Conservation (phyloP, 176 grass and related monocot genomes). For the Pontederia paniculata region DNA sequence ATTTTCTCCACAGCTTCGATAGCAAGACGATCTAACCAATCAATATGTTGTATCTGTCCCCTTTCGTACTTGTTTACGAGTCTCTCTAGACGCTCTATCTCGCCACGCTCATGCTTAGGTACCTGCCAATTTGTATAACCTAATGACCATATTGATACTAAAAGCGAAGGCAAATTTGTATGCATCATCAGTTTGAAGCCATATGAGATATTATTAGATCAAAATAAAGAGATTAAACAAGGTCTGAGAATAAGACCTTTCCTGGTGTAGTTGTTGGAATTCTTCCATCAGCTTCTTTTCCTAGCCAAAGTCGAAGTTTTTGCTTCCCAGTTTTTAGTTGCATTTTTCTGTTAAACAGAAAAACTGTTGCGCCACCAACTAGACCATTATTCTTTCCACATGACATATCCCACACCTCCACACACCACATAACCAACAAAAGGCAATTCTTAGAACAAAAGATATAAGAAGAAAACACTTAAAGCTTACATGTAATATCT, state of each 20-base stretch:
- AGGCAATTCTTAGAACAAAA: neutral
- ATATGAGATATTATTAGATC: neutral
- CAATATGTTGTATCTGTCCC: conserved; percentile 80
- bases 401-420: conserved; percentile 77
- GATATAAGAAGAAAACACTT: neutral
- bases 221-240: conserved; percentile 5
- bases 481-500: too few species aligned
- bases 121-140: conserved; percentile 32
- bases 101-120: conserved; percentile 66
- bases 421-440: neutral
- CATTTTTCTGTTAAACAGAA: conserved; percentile 85
- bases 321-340: conserved; percentile 83
- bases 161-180: too few species aligned
- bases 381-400: conserved; percentile 34
- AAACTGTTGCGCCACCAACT: conserved; percentile 68
- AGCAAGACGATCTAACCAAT: conserved; percentile 87
- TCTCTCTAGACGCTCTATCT: conserved; percentile 82
- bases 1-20: conserved; percentile 75
- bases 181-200: too few species aligned
- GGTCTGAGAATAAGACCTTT: conserved; percentile 32
- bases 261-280: conserved; percentile 81
- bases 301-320: conserved; percentile 64
- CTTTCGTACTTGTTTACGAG: conserved; percentile 95
- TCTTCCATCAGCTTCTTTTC: conserved; percentile 76
- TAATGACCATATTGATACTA: neutral